Conservation (phyloP, 371 early-diverging fungal species). For the Mucor irregularis region DNA sequence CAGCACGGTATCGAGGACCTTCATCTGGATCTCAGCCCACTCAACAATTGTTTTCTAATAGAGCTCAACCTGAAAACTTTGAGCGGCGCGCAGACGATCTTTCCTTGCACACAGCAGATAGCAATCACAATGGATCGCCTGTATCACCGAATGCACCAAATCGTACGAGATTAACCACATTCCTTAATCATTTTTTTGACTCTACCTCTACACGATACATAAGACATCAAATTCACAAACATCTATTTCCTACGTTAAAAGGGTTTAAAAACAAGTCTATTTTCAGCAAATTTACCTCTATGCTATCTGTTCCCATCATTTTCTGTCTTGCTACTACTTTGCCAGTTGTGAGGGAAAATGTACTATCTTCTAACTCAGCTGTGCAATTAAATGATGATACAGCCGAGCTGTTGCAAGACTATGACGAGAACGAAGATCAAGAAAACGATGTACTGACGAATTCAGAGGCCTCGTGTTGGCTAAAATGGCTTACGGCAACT, state of each 20-base stretch:
- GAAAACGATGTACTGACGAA: constrained; percentile 3
- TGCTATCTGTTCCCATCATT: constrained; percentile 56
- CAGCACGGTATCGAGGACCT: not conserved
- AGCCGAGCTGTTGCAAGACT: constrained; percentile 28
- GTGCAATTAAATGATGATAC: constrained; percentile 32
- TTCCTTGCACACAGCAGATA: constrained; percentile 21
- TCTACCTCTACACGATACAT: constrained; percentile 1
- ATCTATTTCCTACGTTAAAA: constrained; percentile 58
- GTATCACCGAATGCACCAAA: not conserved
- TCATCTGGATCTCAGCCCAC: not conserved
- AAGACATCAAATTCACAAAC: constrained; percentile 7
- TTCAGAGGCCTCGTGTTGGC: constrained; percentile 27
- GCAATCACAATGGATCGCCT: constrained; percentile 1
- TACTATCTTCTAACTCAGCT: not conserved
- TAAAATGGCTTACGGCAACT: constrained; percentile 48
- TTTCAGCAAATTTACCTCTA: constrained; percentile 52
- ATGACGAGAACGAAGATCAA: constrained; percentile 17
- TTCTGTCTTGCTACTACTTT: constrained; percentile 55
- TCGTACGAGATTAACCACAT: not conserved
- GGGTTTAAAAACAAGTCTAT: constrained; percentile 54
- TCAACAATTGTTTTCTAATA: constrained; percentile 3
- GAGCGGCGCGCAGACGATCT: constrained; percentile 20
- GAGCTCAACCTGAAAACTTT: not conserved
- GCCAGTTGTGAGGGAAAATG: constrained; percentile 57
- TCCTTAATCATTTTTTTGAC: not conserved